Evolutionary conservation across 2,329 filamentous ascomycete species (phyloP).

Genomic region (Aphanoascus verrucosus): DNA sequence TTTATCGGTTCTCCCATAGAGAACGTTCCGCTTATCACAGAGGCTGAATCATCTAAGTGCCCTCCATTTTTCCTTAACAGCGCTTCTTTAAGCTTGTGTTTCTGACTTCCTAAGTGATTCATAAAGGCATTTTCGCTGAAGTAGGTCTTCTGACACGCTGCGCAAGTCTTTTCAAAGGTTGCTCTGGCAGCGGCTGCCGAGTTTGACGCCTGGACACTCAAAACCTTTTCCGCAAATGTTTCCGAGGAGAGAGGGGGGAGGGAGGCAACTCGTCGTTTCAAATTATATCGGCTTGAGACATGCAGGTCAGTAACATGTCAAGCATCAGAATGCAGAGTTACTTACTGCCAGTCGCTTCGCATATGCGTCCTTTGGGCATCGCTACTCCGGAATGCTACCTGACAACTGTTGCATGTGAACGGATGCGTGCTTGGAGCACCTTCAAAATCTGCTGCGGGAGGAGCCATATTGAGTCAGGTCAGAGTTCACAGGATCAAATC

Average conservation of each 20-base stretch:
- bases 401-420: slow-evolving; percentile 96
- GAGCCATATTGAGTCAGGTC: slow-evolving; percentile 13
- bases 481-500: neutral
- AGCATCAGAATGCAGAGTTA: slow-evolving; percentile 22
- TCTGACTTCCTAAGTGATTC: slow-evolving; percentile 84
- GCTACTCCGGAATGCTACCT: slow-evolving; percentile 88
- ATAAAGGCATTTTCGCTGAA: slow-evolving; percentile 93
- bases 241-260: slow-evolving; percentile 78
- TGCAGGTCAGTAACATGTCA: slow-evolving; percentile 1
- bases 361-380: slow-evolving; percentile 92
- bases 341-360: slow-evolving; percentile 98
- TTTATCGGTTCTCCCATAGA: slow-evolving; percentile 71
- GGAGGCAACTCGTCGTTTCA: slow-evolving; percentile 57
- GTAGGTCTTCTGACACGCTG: slow-evolving; percentile 79
- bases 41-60: slow-evolving; percentile 59
- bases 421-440: slow-evolving; percentile 52
- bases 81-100: slow-evolving; percentile 64
- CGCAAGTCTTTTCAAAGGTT: slow-evolving; percentile 73
- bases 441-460: neutral
- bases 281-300: slow-evolving; percentile 66
- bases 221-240: slow-evolving; percentile 87
- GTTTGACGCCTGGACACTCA: slow-evolving; percentile 76
- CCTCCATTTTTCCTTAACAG: slow-evolving; percentile 37
- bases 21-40: slow-evolving; percentile 72
- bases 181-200: slow-evolving; percentile 79